phyloP scores from a whole-genome alignment of 2,329 filamentous ascomycete species.

The Xylariaceae sp. region DNA sequence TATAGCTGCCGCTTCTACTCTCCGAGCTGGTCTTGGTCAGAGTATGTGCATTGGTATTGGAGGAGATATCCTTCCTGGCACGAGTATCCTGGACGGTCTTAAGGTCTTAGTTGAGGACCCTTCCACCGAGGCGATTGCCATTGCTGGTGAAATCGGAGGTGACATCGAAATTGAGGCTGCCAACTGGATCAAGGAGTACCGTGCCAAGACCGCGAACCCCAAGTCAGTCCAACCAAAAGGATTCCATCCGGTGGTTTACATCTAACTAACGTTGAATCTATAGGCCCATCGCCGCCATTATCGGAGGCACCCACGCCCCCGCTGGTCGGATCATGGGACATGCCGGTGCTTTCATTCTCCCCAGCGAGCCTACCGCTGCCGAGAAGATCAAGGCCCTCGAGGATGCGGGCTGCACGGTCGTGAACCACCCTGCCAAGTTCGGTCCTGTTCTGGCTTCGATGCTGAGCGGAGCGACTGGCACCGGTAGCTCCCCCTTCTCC shows the following conservation, averaged over 20 bases:
- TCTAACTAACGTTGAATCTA: constrained; percentile 2
- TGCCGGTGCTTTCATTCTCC: constrained; percentile 65
- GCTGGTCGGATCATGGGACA: constrained; percentile 70
- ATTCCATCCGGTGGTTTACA: background rate
- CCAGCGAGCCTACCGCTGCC: constrained; percentile 58
- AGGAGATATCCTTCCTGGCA: constrained; percentile 67
- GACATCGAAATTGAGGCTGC: constrained; percentile 65
- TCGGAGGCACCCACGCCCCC: constrained; percentile 62
- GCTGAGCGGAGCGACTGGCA: constrained; percentile 37
- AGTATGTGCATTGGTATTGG: constrained; percentile 70
- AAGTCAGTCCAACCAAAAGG: constrained; percentile 46
- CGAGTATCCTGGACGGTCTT: constrained; percentile 66
- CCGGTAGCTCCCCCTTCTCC: constrained; percentile 6
- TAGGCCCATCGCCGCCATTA: constrained; percentile 66
- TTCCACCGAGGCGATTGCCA: constrained; percentile 64
- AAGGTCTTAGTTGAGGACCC: constrained; percentile 60
- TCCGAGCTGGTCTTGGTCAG: constrained; percentile 64
- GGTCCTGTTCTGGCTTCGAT: constrained; percentile 62
- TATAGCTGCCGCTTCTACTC: constrained; percentile 61
- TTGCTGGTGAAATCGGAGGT: constrained; percentile 70
- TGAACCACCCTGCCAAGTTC: constrained; percentile 72
- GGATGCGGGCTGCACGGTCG: constrained; percentile 61
- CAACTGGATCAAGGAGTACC: constrained; percentile 66
- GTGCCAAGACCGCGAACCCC: constrained; percentile 48
- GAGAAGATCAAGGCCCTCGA: constrained; percentile 65